Evolutionary conservation across 352 stramenopile species (phyloP).

Genomic region (Peronosclerospora sorghi): DNA sequence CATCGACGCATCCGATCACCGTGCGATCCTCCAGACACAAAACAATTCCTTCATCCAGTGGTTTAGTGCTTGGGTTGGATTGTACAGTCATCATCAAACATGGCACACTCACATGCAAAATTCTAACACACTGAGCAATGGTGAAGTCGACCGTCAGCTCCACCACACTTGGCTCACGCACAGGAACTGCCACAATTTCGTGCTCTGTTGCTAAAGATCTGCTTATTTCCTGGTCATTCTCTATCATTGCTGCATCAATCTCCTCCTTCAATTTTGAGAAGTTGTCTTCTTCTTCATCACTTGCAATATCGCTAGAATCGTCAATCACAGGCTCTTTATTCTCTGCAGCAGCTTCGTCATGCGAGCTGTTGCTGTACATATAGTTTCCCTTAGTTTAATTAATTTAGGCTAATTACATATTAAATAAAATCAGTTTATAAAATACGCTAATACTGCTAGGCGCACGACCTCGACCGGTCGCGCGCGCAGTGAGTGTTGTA

Average conservation of each 20-base stretch:
- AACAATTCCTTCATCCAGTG: conserved; percentile 71
- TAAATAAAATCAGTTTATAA: too few relatives aligned
- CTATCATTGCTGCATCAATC: too few relatives aligned
- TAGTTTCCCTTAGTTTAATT: conserved; percentile 1
- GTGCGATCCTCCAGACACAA: conserved; percentile 69
- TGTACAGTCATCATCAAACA: conserved; percentile 73
- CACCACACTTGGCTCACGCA: conserved; percentile 57
- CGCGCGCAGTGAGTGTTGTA: too few relatives aligned
- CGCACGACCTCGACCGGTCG: too few relatives aligned
- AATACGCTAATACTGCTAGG: too few relatives aligned
- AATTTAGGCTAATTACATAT: too few relatives aligned
- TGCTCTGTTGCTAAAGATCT: conserved; percentile 48
- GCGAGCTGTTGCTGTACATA: conserved; percentile 16
- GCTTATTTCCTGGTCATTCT: conserved; percentile 25
- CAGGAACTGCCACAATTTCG: conserved; percentile 40
- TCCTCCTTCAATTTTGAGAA: too few relatives aligned
- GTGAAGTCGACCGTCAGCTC: conserved; percentile 57
- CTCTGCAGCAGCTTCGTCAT: conserved; percentile 9
- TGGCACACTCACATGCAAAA: conserved; percentile 50
- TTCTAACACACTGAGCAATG: conserved; percentile 52
- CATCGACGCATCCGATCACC: conserved; percentile 70
- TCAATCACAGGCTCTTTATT: conserved; percentile 1
- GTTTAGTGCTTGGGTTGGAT: conserved; percentile 40
- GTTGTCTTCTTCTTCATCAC: conserved; percentile 27
- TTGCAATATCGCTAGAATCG: conserved; percentile 6